phyloP scores from a whole-genome alignment of 2,329 filamentous ascomycete genomes.

The Geosmithia morbida region DNA sequence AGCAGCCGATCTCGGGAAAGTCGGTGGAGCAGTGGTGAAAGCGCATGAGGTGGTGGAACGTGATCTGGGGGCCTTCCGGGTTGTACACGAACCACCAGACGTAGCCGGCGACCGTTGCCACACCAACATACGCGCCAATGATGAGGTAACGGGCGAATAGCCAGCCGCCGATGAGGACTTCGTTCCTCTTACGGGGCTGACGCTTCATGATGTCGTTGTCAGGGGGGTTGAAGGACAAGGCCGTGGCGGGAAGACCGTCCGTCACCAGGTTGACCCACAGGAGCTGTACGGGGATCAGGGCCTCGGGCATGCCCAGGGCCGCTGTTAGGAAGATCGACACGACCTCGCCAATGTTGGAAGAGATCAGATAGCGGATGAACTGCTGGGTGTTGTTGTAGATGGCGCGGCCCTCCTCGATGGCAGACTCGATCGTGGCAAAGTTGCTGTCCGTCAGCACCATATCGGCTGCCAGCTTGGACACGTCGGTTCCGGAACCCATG shows the following conservation, averaged over 20 bases:
- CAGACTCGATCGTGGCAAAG: slow-evolving; percentile 92
- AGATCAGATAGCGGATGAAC: slow-evolving; percentile 98
- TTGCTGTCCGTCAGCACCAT: slow-evolving; percentile 99
- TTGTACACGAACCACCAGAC: slow-evolving; percentile 99
- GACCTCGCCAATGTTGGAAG: slow-evolving; percentile 97
- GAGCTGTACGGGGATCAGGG: slow-evolving; percentile 89
- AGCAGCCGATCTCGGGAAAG: slow-evolving; percentile 81
- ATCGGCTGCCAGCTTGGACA: slow-evolving; percentile 89
- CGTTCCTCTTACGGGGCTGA: slow-evolving; percentile 79
- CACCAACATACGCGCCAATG: slow-evolving; percentile 87
- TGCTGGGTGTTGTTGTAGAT: slow-evolving; percentile 99
- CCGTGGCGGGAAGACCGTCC: slow-evolving; percentile 90
- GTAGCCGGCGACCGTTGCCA: slow-evolving; percentile 90
- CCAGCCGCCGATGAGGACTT: slow-evolving; percentile 87
- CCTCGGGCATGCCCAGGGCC: slow-evolving; percentile 92
- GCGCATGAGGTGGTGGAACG: slow-evolving; percentile 74
- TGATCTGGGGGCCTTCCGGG: slow-evolving; percentile 75
- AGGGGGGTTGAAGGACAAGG: slow-evolving; percentile 94
- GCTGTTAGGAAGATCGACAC: slow-evolving; percentile 98
- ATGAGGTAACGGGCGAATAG: slow-evolving; percentile 96
- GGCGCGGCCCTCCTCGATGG: slow-evolving; percentile 90
- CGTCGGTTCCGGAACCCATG: slow-evolving; percentile 96
- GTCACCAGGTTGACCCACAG: slow-evolving; percentile 99
- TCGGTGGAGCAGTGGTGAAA: slow-evolving; percentile 85
- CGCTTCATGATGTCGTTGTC: slow-evolving; percentile 97